Conservation (phyloP, 352 stramenopile genomes). For the Aphanomyces astaci region DNA sequence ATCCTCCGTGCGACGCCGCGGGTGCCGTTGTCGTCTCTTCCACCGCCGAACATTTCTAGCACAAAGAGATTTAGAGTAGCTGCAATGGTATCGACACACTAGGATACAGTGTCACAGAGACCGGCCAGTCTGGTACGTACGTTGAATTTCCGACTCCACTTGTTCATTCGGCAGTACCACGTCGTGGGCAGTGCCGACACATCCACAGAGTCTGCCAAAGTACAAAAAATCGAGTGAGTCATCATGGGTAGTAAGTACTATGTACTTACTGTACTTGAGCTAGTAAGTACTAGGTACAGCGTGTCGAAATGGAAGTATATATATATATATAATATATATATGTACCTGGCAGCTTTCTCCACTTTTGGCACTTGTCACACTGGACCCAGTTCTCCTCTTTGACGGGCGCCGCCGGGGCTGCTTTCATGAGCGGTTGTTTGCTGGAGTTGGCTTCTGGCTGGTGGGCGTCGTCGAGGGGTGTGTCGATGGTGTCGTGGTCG, state of each 20-base stretch:
- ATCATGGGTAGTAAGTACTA: too few relatives aligned
- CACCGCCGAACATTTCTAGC: constrained; percentile 60
- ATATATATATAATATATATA: too few relatives aligned
- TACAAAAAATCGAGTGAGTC: neutral
- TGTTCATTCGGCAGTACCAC: constrained; percentile 85
- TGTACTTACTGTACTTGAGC: too few relatives aligned
- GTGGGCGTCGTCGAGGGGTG: constrained; percentile 31
- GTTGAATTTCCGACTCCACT: constrained; percentile 72
- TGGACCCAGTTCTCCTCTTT: constrained; percentile 84
- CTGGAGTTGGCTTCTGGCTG: too few relatives aligned
- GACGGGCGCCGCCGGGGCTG: constrained; percentile 41
- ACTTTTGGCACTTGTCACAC: constrained; percentile 82
- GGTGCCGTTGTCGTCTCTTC: constrained; percentile 62
- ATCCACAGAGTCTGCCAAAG: constrained; percentile 55
- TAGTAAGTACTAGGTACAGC: too few relatives aligned
- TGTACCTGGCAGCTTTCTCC: constrained; percentile 64
- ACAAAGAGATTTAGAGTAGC: neutral
- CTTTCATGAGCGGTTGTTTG: too few relatives aligned
- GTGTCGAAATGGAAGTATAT: too few relatives aligned
- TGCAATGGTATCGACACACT: too few relatives aligned
- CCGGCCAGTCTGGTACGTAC: too few relatives aligned
- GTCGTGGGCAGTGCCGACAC: constrained; percentile 58
- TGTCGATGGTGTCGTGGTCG: constrained; percentile 28
- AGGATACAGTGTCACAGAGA: too few relatives aligned
- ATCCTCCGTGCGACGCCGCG: constrained; percentile 37